phyloP scores from a whole-genome alignment of 768 basidiomycete species.

The Xanthoconium stramineum region DNA sequence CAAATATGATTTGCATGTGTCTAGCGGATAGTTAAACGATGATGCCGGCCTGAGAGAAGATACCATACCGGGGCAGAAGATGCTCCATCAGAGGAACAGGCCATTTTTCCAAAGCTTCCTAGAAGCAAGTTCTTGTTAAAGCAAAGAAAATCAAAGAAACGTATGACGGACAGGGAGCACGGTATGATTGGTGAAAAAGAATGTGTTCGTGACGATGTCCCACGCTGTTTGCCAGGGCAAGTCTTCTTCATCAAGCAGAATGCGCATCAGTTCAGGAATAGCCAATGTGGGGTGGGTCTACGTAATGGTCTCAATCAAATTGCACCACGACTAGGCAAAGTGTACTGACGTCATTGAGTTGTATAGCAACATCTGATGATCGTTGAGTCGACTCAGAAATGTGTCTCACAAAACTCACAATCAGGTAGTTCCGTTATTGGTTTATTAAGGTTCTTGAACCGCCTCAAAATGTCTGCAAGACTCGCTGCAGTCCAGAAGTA shows the following conservation, averaged over 20 bases:
- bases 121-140: not conserved
- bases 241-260: constrained; percentile 90
- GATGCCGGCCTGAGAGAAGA: not conserved
- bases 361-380: constrained; percentile 74
- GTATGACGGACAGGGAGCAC: constrained; percentile 70
- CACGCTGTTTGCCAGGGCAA: constrained; percentile 81
- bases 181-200: constrained; percentile 96
- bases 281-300: constrained; percentile 95
- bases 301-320: constrained; percentile 1
- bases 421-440: constrained; percentile 80
- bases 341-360: constrained; percentile 80
- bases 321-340: not conserved
- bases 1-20: constrained; percentile 90
- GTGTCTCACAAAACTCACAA: constrained; percentile 42
- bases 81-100: constrained; percentile 81
- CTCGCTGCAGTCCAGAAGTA: constrained; percentile 94
- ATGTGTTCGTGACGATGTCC: constrained; percentile 84
- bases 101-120: constrained; percentile 93
- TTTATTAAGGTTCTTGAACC: constrained; percentile 88
- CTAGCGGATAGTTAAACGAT: constrained; percentile 28
- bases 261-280: constrained; percentile 92
- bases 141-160: not conserved
- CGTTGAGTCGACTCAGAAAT: constrained; percentile 3
- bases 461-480: constrained; percentile 83
- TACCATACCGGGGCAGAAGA: constrained; percentile 68